Evolutionary conservation across 495 filamentous ascomycete species (phyloP), one percentile per base, ranked within the genome.

Genomic region (Penicillium verhagenii): DNA sequence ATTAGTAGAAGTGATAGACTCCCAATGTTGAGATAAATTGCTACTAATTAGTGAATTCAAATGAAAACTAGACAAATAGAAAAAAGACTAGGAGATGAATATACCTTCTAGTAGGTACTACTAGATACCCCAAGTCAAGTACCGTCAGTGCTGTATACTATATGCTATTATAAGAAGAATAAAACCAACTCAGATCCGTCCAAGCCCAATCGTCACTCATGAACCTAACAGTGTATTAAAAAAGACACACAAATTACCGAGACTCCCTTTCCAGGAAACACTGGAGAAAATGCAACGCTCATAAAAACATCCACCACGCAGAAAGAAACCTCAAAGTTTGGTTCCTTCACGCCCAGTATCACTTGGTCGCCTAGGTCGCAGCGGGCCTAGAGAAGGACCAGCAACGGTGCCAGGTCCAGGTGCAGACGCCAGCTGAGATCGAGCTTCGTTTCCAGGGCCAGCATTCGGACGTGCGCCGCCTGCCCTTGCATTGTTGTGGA

Each of bases 281-380:
- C 24, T 21, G 47, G 48, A 59, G 39, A 54, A 47, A 57, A 61
- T 57, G 57, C 56, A 62, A 47, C 50, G 53, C 52, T 59, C 40
- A 52, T 29, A 53, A 60, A 42, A n/a, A 26, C 11, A 39, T 38
- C n/a, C 42, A 19, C 21, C n/a, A 10, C n/a, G 28, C 4, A 4
- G 24, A 45, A 25, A 18, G n/a, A 4, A 24, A 6, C 47, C 33
- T 67, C 35, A 68, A 6, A 78, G 62, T 47, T 78, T 78, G 14
- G 75, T 78, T 37, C 75, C 75, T 52, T 78, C 75, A 4, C 75
- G 72, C 13, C 73, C 75, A 54, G 63, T 64, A 60, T 78, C 75
- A 53, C 73, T 78, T n/a, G 72, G 63, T 38, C 75, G 51, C 39
- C 74, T 60, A 1, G 69, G 63, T 26, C 72, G 65, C 50, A 74